Evolutionary conservation across 1,284 basidiomycete species (phyloP), one percentile per base, ranked within the genome.

Genomic region (Tilletia walkeri): DNA sequence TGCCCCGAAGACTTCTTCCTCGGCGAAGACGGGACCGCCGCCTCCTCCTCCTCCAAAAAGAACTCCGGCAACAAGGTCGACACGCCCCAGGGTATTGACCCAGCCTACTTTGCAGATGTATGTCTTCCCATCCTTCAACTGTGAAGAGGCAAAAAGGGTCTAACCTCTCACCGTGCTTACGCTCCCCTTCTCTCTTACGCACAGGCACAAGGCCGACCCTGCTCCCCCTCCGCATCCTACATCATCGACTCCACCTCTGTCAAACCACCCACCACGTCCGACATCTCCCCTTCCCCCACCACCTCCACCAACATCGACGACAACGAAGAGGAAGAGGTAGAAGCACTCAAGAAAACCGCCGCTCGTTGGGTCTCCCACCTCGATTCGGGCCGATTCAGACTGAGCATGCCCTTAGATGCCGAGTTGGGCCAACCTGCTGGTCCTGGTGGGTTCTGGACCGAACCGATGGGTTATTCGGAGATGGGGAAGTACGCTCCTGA

Each of bases 301-400:
- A 63, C 36, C 65, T 16, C 53, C 71, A 73, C 65, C 71, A 71
- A 7, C 74, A 20, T 74, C 73, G 38, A 75, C 72, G 14, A 72
- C 70, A 38, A 75, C 74, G 69, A 74, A 74, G 66, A 72, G 72
- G 66, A 72, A 73, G 16, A 73, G 73, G 39, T 75, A 73, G 65
- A 75, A 18, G 75, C 81, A 0, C 87, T 96, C 2, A 80, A 85
- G 9, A 80, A 84, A 1, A 88, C 96, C 85, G 90, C 89, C 0
- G 80, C 82, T 6, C 88, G 95, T 9, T 95, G 94, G 93, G 85
- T 88, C 73, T 77, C 78, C 12, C 90, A 95, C 83, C 82, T 96
- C 30, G 86, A 88, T 0, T 80, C 86, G 5, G 94, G 92, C 0
- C 85, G 86, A 2, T 96, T 96, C 85, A 84, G 86, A n/a, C 86